phyloP scores from a whole-genome alignment of 139 green algal genomes.

The Penium margaritaceum region DNA sequence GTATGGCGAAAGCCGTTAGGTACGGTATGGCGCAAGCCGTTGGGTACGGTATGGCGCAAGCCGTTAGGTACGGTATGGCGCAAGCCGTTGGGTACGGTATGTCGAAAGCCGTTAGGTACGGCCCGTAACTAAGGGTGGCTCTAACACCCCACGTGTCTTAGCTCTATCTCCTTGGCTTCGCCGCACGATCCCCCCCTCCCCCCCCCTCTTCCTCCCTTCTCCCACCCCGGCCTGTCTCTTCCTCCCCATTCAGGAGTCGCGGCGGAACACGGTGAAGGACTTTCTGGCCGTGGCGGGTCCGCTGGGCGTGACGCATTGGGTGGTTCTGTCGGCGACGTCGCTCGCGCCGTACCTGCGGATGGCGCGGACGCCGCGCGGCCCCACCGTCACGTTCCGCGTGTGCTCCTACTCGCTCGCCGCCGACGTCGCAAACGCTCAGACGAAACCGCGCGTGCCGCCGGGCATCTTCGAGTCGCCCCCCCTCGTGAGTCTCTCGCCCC shows the following conservation, averaged over 20 bases:
- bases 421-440: slow-evolving; percentile 68
- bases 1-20: too few relatives aligned
- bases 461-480: slow-evolving; percentile 30
- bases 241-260: slow-evolving; percentile 58
- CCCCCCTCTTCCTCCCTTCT: slow-evolving; percentile 16
- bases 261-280: slow-evolving; percentile 81
- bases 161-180: neutral
- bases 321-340: slow-evolving; percentile 84
- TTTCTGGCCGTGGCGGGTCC: slow-evolving; percentile 90
- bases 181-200: neutral
- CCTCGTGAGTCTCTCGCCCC: slow-evolving; percentile 14
- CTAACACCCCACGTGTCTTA: neutral
- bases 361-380: slow-evolving; percentile 78
- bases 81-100: too few relatives aligned
- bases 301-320: slow-evolving; percentile 88
- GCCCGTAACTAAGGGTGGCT: too few relatives aligned
- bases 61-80: too few relatives aligned
- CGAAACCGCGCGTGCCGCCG: slow-evolving; percentile 55
- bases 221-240: neutral
- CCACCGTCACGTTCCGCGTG: slow-evolving; percentile 82
- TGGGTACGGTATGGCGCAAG: too few relatives aligned
- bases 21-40: too few relatives aligned
- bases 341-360: slow-evolving; percentile 75
- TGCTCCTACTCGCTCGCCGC: slow-evolving; percentile 69
- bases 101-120: too few relatives aligned